Conservation (phyloP, 1,284 basidiomycete genomes). For the Austroboletus novae-zelandiae region DNA sequence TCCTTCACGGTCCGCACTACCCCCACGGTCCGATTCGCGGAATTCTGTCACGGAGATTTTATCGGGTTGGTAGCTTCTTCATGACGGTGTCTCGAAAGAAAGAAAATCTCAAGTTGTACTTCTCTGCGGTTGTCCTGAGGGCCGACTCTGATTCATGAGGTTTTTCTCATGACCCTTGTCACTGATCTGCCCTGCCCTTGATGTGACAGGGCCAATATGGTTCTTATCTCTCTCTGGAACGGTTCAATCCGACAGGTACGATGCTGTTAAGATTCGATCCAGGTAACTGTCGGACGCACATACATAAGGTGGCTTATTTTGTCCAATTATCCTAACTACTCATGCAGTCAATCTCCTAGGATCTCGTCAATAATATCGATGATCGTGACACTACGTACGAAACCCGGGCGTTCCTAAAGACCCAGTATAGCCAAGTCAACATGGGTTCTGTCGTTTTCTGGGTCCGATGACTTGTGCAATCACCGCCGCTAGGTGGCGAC, state of each 20-base stretch:
- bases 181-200: neutral
- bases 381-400: too few relatives aligned
- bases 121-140: neutral
- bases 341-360: too few relatives aligned
- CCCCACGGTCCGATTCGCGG: neutral
- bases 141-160: neutral
- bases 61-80: neutral
- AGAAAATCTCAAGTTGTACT: neutral
- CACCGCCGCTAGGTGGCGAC: too few relatives aligned
- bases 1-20: neutral
- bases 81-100: neutral
- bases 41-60: neutral
- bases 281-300: neutral
- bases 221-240: neutral
- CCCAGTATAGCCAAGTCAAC: too few relatives aligned
- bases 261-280: neutral
- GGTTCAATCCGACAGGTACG: too few relatives aligned
- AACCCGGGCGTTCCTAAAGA: too few relatives aligned
- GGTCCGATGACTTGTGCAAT: too few relatives aligned
- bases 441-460: too few relatives aligned
- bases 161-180: conserved; percentile 11
- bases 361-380: too few relatives aligned
- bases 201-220: neutral
- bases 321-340: neutral
- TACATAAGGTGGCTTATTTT: conserved; percentile 6